A percentile compares a stretch with the other conserved stretches of the same genome.
Conservation (phyloP, 768 basidiomycete genomes). For the Boletus tylopilopsis region DNA sequence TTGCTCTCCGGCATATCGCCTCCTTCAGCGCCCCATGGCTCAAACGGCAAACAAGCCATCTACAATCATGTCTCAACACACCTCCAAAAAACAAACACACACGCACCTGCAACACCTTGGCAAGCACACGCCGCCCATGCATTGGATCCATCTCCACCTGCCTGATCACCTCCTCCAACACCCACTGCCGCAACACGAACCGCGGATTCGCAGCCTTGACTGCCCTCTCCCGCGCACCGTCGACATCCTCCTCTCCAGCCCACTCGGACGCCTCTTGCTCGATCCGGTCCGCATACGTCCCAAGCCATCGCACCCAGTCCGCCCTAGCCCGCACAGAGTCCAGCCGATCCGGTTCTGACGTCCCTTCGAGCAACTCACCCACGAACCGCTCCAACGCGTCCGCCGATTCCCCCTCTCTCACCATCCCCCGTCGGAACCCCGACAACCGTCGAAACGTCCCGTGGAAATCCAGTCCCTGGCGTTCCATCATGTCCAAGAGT, state of each 20-base stretch:
- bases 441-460: slow-evolving; percentile 74
- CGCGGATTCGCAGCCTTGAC: slow-evolving; percentile 74
- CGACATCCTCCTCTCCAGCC: slow-evolving; percentile 36
- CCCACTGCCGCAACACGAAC: slow-evolving; percentile 93
- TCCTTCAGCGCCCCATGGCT: slow-evolving; percentile 81
- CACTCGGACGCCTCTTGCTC: slow-evolving; percentile 48
- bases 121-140: slow-evolving; percentile 63
- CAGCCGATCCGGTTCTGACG: slow-evolving; percentile 44
- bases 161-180: slow-evolving; percentile 88
- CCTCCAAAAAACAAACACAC: neutral
- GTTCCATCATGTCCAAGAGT: slow-evolving; percentile 70
- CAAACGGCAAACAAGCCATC: slow-evolving; percentile 88
- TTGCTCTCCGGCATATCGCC: slow-evolving; percentile 40
- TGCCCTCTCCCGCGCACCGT: slow-evolving; percentile 45
- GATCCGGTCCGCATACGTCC: slow-evolving; percentile 56
- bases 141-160: slow-evolving; percentile 64
- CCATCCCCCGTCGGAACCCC: slow-evolving; percentile 50
- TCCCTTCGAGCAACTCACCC: slow-evolving; percentile 40
- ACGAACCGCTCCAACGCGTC: slow-evolving; percentile 39
- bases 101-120: slow-evolving; percentile 77
- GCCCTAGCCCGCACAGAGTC: slow-evolving; percentile 43
- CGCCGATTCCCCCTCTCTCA: slow-evolving; percentile 14
- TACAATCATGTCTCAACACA: slow-evolving; percentile 23
- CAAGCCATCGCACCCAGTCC: slow-evolving; percentile 64
- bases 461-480: slow-evolving; percentile 82